These are phyloP conservation scores for Globisporangium megalacanthum DNA, from an alignment of 352 stramenopile genomes.

Conservation along the genomic window DNA sequence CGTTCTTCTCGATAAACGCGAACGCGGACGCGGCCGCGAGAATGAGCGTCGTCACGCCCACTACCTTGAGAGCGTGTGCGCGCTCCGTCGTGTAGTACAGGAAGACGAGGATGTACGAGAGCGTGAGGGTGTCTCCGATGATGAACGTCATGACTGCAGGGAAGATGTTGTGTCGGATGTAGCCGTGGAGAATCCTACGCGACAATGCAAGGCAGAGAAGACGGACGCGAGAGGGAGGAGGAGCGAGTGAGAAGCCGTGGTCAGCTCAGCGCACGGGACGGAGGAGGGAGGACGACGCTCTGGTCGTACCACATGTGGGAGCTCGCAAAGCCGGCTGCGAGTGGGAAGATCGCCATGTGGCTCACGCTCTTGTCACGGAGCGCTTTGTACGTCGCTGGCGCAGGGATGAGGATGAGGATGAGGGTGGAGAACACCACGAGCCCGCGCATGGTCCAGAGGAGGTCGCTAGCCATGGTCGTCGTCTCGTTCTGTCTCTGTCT, in stretches of 20 bases:
- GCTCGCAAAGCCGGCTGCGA: conserved; percentile 40
- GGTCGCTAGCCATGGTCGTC: background rate
- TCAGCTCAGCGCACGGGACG: too few species aligned
- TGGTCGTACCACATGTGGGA: conserved; percentile 25
- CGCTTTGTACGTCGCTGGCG: conserved; percentile 26
- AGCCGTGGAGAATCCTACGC: conserved; percentile 19
- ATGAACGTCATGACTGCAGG: conserved; percentile 35
- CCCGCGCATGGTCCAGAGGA: conserved; percentile 11
- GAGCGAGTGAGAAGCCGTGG: too few species aligned
- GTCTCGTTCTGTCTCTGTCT: too few species aligned
- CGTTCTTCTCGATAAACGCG: background rate
- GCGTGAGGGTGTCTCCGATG: conserved; percentile 15
- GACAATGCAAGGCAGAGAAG: background rate
- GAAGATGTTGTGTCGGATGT: conserved; percentile 30
- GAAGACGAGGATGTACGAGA: background rate
- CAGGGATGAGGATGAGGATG: conserved; percentile 36
- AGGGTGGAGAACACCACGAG: conserved; percentile 16
- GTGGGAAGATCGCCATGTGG: conserved; percentile 36
- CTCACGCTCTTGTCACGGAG: conserved; percentile 27
- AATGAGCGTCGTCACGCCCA: background rate
- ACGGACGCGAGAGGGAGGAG: too few species aligned
- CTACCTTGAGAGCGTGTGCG: background rate
- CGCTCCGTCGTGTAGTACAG: conserved; percentile 1
- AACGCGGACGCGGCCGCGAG: background rate
- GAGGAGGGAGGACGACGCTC: too few species aligned